Conservation (phyloP, 306 rosid species). For the Chamaecrista fasciculata region DNA sequence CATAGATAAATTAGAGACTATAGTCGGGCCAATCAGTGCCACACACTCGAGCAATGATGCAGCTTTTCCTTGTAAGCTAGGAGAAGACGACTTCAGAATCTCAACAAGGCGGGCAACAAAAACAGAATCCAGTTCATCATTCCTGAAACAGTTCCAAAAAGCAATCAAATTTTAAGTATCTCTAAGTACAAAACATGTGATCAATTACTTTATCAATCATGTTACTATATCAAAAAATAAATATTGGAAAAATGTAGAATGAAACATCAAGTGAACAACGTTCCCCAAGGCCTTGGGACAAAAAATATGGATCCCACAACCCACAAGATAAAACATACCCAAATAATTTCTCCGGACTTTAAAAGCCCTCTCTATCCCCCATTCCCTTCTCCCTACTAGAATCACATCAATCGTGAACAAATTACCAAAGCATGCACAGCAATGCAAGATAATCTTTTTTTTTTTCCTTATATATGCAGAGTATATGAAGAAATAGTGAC, state of each 20-base stretch:
- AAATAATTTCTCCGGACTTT: neutral
- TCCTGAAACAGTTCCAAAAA: slow-evolving; percentile 41
- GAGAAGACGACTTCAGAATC: slow-evolving; percentile 63
- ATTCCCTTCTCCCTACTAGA: neutral
- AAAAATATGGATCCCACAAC: neutral
- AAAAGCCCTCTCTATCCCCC: neutral
- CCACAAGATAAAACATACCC: neutral
- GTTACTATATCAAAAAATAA: neutral
- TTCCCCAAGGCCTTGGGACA: neutral
- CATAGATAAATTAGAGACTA: slow-evolving; percentile 38
- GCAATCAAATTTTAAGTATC: slow-evolving; percentile 4
- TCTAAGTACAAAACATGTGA: neutral
- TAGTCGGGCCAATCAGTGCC: slow-evolving; percentile 58
- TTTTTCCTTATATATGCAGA: neutral
- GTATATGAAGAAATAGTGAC: neutral
- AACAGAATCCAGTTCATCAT: slow-evolving; percentile 50
- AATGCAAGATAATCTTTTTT: neutral
- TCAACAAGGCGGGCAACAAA: slow-evolving; percentile 58
- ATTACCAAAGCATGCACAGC: neutral
- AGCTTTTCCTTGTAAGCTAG: slow-evolving; percentile 72
- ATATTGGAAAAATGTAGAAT: slow-evolving; percentile 1
- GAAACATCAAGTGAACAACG: slow-evolving; percentile 12
- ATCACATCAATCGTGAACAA: neutral
- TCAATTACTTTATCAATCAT: slow-evolving; percentile 20
- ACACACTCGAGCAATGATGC: slow-evolving; percentile 74